phyloP scores from a whole-genome alignment of 306 rosid genomes.

The Potentilla sterilis region DNA sequence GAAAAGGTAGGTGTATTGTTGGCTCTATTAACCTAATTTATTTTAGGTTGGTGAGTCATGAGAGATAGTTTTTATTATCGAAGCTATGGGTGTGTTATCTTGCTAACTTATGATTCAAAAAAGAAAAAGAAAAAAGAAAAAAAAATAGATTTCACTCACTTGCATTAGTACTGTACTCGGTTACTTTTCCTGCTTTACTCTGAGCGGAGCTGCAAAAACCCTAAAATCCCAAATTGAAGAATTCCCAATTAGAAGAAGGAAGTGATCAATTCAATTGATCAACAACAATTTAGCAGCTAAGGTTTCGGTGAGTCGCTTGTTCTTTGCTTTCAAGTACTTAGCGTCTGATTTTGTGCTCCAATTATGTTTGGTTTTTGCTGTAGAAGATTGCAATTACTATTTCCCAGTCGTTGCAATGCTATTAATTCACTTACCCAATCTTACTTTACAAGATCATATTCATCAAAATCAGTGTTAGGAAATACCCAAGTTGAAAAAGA shows the following conservation, averaged over 20 bases:
- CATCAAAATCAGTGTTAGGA: not conserved
- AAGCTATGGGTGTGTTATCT: no score
- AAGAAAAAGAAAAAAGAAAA: no score
- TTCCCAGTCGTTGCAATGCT: not conserved
- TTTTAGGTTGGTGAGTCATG: no score
- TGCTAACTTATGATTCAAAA: no score
- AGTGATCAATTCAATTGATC: not conserved
- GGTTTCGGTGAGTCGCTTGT: not conserved
- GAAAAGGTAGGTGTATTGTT: no score
- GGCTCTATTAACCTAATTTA: no score
- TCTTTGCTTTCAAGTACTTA: not conserved
- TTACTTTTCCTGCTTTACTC: no score
- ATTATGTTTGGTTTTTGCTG: not conserved
- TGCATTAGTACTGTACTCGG: no score
- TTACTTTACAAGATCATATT: not conserved
- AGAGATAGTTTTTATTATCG: no score
- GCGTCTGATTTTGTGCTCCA: not conserved
- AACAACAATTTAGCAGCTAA: not conserved
- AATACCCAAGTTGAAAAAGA: not conserved
- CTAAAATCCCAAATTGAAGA: not conserved
- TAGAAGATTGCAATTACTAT: not conserved
- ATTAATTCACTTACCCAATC: not conserved
- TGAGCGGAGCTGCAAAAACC: no score
- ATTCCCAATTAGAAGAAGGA: not conserved
- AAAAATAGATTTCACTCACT: no score